Evolutionary conservation across 306 rosid genomes (phyloP), one percentile per base, ranked within the genome.

Genomic region (Betula pendula): DNA sequence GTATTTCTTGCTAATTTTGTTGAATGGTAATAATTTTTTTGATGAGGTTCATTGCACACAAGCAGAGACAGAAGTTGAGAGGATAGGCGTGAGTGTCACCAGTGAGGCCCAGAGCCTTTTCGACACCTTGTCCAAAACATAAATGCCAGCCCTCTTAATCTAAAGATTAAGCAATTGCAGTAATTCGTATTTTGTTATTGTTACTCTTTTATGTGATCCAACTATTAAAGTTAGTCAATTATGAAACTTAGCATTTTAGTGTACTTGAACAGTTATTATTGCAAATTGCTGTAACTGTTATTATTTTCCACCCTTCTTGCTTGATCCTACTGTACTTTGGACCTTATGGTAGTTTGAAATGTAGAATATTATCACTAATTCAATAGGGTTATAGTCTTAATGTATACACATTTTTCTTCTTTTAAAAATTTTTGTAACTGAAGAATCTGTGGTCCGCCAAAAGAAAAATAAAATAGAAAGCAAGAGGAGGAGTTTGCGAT

Each of bases 51-150:
- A 51, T 87, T 79, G 58, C 76, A 95, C 97, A 69, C 97, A 90
- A 82, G 98, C 97, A 0, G 98, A 89, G 81, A 73, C 86, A 1
- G 98, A 92, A 25, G 94, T 85, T 53, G 98, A 95, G 88, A 89
- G 97, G 85, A 89, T 92, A n/a, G 98, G 98, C 11, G 97, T 95
- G 12, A 97, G 97, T 76, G 98, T 95, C 66, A 89, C 97, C 73
- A 72, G 68, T 43, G 93, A 95, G 79, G 98, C 97, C 2, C 98
- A 95, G 85, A 84, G 83, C 84, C 90, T 95, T 73, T 95, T 95
- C 73, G 91, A 95, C 73, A 96, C 98, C 52, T 86, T 95, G 70
- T 92, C 92, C 59, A 95, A 95, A 80, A 95, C 98, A 97, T 92
- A 86, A 81, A 96, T n/a, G n/a, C n/a, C n/a, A n/a, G n/a, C n/a